Evolutionary conservation across 2,329 filamentous ascomycete species (phyloP).

Genomic region (Septoria linicola): DNA sequence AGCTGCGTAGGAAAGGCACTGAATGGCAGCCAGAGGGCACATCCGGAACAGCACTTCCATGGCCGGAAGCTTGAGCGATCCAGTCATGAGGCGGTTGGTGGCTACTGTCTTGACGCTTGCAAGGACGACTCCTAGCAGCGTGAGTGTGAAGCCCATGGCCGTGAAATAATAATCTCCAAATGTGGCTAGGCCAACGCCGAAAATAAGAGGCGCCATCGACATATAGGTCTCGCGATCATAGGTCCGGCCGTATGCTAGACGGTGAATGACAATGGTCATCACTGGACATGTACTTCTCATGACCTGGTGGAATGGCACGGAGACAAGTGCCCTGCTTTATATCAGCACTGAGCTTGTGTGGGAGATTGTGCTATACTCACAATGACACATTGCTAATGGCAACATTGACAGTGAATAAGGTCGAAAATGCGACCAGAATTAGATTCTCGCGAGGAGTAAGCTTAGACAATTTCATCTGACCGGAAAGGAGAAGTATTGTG

Average conservation of each 20-base stretch:
- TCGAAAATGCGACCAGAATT: conserved; percentile 57
- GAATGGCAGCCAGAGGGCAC: conserved; percentile 26
- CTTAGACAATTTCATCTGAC: conserved; percentile 55
- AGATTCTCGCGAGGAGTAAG: conserved; percentile 56
- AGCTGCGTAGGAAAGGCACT: conserved; percentile 26
- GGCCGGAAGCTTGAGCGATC: conserved; percentile 56
- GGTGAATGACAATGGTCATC: conserved; percentile 62
- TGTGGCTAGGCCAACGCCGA: conserved; percentile 61
- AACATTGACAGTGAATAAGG: conserved; percentile 64
- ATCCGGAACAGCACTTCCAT: conserved; percentile 57
- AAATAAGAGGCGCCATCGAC: conserved; percentile 60
- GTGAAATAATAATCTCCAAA: conserved; percentile 64
- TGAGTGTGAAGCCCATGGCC: conserved; percentile 46
- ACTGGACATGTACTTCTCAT: conserved; percentile 62
- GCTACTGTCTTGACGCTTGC: conserved; percentile 58
- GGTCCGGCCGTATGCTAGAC: conserved; percentile 55
- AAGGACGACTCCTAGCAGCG: conserved; percentile 41
- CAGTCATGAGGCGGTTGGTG: conserved; percentile 65
- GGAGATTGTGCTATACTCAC: conserved; percentile 35
- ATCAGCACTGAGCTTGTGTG: background rate
- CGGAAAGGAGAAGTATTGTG: conserved; percentile 52
- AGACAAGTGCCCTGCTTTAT: conserved; percentile 44
- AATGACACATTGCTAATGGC: conserved; percentile 63
- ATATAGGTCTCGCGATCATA: conserved; percentile 59
- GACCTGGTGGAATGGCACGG: conserved; percentile 65